Evolutionary conservation across 805 yeast species (phyloP).

Genomic region (Osmozyma mogii): DNA sequence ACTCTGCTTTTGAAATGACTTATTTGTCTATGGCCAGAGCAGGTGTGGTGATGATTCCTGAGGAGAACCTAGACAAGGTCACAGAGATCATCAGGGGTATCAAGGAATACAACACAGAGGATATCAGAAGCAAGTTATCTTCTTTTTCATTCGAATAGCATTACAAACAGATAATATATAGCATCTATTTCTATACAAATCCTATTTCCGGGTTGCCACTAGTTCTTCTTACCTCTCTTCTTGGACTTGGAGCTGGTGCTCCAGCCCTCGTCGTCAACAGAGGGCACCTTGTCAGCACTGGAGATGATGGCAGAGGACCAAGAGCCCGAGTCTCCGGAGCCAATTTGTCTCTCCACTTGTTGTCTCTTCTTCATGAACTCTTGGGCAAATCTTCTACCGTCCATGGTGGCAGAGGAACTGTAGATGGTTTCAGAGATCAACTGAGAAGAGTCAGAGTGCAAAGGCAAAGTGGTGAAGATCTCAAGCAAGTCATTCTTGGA

Average conservation of each 20-base stretch:
- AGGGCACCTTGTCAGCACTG: slow-evolving; percentile 29
- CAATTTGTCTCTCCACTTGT: slow-evolving; percentile 53
- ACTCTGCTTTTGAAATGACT: slow-evolving; percentile 39
- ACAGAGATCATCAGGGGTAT: slow-evolving; percentile 8
- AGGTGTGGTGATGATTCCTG: slow-evolving; percentile 52
- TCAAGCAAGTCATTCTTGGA: slow-evolving; percentile 72
- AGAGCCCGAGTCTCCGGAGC: slow-evolving; percentile 33
- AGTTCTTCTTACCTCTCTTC: slow-evolving; percentile 29
- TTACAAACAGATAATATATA: too few species aligned
- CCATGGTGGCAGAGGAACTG: slow-evolving; percentile 82
- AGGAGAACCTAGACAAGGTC: slow-evolving; percentile 35
- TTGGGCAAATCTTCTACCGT: slow-evolving; percentile 87
- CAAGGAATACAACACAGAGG: not conserved
- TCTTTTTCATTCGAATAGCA: not conserved
- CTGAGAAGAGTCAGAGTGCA: slow-evolving; percentile 60
- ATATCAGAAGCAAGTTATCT: not conserved
- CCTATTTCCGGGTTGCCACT: too few species aligned
- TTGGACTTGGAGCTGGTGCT: slow-evolving; percentile 33
- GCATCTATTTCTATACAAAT: too few species aligned
- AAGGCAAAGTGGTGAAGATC: slow-evolving; percentile 73
- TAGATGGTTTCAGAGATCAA: slow-evolving; percentile 90
- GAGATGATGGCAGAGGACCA: slow-evolving; percentile 68
- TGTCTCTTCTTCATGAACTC: slow-evolving; percentile 79
- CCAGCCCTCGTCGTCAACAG: slow-evolving; percentile 42
- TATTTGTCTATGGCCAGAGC: slow-evolving; percentile 55